A percentile compares a stretch with the other conserved stretches of the same genome.
These are phyloP conservation scores for Gossypium turneri DNA, from an alignment of 345 rosid genomes.

Conservation along the genomic window DNA sequence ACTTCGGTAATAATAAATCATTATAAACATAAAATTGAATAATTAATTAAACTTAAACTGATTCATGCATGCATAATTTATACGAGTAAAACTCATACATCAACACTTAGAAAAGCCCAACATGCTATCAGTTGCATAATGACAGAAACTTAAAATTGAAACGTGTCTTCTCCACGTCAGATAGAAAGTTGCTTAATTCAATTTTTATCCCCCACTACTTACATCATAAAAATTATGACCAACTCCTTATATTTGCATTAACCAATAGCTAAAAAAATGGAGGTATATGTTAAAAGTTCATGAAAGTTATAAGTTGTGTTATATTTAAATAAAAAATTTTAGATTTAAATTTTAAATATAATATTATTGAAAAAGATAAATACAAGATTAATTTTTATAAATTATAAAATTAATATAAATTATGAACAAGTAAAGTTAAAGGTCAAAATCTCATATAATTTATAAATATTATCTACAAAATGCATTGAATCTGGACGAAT, in stretches of 20 bases:
- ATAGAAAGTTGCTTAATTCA: neutral
- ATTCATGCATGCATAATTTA: no score
- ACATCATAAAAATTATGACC: neutral
- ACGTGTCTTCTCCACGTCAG: neutral
- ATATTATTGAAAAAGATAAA: no score
- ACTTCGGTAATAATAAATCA: no score
- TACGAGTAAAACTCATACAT: no score
- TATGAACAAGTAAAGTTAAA: neutral
- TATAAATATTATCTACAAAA: slow-evolving; percentile 8
- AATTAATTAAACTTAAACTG: no score
- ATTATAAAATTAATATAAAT: no score
- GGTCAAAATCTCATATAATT: neutral
- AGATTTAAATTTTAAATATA: no score
- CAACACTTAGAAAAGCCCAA: neutral
- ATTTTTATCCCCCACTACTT: neutral
- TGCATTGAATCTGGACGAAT: slow-evolving; percentile 3
- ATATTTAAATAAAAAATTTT: fast-evolving
- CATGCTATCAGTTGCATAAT: neutral
- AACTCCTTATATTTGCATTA: neutral
- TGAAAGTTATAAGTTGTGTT: neutral
- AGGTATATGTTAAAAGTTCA: no score
- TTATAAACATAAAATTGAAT: no score
- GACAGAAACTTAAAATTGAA: neutral
- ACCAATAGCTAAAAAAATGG: neutral
- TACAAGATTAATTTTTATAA: no score